A percentile compares a stretch with the other conserved stretches of the same genome.
These are phyloP conservation scores for Nematodospora valgi DNA, from an alignment of 805 yeast genomes.

Conservation along the genomic window DNA sequence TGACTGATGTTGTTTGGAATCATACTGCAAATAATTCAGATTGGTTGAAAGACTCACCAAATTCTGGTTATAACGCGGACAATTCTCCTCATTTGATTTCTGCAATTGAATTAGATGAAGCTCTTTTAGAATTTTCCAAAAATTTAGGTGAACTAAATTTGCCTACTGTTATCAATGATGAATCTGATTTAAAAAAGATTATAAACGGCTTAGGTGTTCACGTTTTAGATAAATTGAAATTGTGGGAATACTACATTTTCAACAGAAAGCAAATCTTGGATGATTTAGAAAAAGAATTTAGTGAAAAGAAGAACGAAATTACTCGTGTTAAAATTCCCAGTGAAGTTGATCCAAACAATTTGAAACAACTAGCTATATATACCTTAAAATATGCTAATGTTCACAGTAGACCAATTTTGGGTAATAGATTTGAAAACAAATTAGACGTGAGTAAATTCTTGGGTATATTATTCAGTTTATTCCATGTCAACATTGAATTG, in stretches of 20 bases:
- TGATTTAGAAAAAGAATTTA: constrained; percentile 38
- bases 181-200: constrained; percentile 54
- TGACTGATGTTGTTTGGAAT: constrained; percentile 92
- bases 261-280: constrained; percentile 46
- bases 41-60: constrained; percentile 87
- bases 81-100: constrained; percentile 88
- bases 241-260: constrained; percentile 89
- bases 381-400: constrained; percentile 41
- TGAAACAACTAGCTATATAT: constrained; percentile 46
- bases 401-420: constrained; percentile 42
- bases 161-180: constrained; percentile 51
- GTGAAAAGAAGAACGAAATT: constrained; percentile 14
- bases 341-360: constrained; percentile 33
- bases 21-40: constrained; percentile 89
- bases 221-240: constrained; percentile 60
- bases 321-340: constrained; percentile 42
- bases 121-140: constrained; percentile 62
- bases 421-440: constrained; percentile 49
- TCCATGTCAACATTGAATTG: constrained; percentile 17
- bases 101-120: constrained; percentile 79
- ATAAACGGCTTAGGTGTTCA: constrained; percentile 67
- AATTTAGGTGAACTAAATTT: constrained; percentile 55
- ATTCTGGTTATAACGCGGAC: constrained; percentile 77
- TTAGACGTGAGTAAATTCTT: constrained; percentile 52
- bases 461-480: constrained; percentile 40